Base-by-base conservation (phyloP, 208 protist species). In the Leishmania braziliensis region DNA sequence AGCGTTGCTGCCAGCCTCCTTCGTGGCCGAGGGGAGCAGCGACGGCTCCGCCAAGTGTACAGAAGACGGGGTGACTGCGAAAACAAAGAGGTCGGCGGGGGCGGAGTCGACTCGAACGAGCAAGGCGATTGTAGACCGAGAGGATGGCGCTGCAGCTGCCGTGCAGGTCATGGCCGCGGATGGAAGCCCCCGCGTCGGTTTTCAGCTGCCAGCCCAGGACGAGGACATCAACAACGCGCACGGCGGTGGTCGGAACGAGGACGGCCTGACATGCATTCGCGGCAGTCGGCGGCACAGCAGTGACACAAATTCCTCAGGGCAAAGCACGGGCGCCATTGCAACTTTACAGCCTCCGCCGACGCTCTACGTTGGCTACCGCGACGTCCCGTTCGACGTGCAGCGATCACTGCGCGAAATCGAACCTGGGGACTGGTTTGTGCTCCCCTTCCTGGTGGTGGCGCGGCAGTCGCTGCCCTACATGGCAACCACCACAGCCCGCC, bases 311-410 rank as follows among this genome's bases (percentile, higher is more conserved):
- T 4, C 50, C 26, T 53, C 16, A 8, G 69, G 51, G 62, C n/a
- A 58, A 53, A 39, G 39, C 56, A 50, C 26, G 20, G 74, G 56
- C 33, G 78, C 70, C 9, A 74, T 36, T 23, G 75, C 79, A 1
- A 63, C 56, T 23, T 65, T 88, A 9, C 84, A 85, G 36, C 86
- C 60, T 20, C 90, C 84, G 0, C 89, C 91, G 65, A 79, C 88
- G 36, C 86, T 97, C 51, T 97, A 88, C 79, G 74, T 91, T 56
- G 95, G 88, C 53, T 78, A 92, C 29, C 87, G 90, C 65, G 93
- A 96, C 72, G 74, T 97, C 33, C 82, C 89, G 16, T 68, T 79
- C 0, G 84, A 83, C 10, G 90, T 94, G 78, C 88, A 95, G 48
- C 81, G 83, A 68, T 33, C 78, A 43, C 76, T 96, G 68, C 70